Base-by-base conservation (phyloP, 345 rosid species). In the Noccaea bulbosa region DNA sequence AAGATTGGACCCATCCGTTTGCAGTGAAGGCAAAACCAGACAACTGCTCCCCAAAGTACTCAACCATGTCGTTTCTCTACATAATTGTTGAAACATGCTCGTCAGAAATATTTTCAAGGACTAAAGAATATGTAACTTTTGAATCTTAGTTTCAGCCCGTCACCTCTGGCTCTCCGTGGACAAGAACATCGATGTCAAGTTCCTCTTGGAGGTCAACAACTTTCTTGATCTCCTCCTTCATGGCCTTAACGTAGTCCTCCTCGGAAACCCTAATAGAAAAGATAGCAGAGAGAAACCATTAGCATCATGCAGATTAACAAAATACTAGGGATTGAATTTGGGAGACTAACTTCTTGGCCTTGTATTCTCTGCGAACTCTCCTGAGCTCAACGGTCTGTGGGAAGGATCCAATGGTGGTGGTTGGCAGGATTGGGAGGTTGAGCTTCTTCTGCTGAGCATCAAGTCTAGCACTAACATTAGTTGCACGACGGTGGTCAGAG, bases 131-230 rank as follows among this genome's bases (percentile, higher is more conserved):
- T n/a, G n/a, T n/a, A 56, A 22, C 33, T n/a, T 17, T 17, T 15
- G 37, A 12, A 46, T 17, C 22, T 32, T 33, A n/a, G 34, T 45
- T 17, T 46, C 57, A 62, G 27, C 11, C 15, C 27, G 24, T 22
- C 67, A 89, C 98, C 96, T 93, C 98, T 17, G 97, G 98, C 86
- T 93, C 97, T 82, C 98, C 98, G 37, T 91, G 97, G 70, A 93
- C 98, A 61, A 93, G 79, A 58, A 93, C 98, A 89, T 93, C 98
- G 56, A 93, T 93, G 75, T 93, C 96, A 51, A 93, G 94, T 70
- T 91, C 97, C 74, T 89, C 98, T 69, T 91, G 96, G 49, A 93
- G 87, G 57, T 91, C 87, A 72, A 93, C 97, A 64, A 93, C 97
- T 57, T 93, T 93, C 80, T 67, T 91, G 69, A 93, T 93, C 79